These are phyloP conservation scores for Protomyces pachydermus DNA, from an alignment of 1,139 yeast genomes.

Conservation along the genomic window DNA sequence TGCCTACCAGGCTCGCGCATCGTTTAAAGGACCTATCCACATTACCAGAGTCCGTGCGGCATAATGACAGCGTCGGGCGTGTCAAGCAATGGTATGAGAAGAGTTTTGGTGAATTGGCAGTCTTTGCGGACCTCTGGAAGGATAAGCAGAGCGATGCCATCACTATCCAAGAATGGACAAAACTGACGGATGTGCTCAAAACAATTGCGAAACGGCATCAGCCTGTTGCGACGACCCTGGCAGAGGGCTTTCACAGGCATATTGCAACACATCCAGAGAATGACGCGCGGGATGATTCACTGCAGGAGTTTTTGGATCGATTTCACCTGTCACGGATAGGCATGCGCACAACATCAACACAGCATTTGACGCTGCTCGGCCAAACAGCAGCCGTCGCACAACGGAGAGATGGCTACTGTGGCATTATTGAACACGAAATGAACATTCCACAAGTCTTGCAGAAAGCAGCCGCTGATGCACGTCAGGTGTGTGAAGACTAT, in stretches of 20 bases:
- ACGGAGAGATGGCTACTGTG: constrained; percentile 65
- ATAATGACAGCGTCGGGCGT: constrained; percentile 66
- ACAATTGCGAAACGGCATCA: constrained; percentile 22
- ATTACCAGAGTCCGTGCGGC: constrained; percentile 64
- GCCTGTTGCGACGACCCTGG: constrained; percentile 23
- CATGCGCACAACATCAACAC: constrained; percentile 54
- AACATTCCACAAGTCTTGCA: constrained; percentile 73
- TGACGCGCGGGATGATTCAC: constrained; percentile 43
- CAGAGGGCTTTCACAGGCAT: constrained; percentile 49
- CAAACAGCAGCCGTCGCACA: constrained; percentile 68
- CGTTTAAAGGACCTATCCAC: constrained; percentile 77
- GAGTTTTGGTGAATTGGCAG: constrained; percentile 53
- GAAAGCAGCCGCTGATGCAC: constrained; percentile 81
- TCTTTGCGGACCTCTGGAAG: constrained; percentile 2
- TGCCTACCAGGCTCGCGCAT: constrained; percentile 80
- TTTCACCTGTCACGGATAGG: constrained; percentile 86
- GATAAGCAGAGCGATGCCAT: constrained; percentile 3
- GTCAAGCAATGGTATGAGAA: constrained; percentile 90
- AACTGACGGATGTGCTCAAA: constrained; percentile 1
- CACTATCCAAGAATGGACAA: constrained; percentile 5
- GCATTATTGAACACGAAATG: constrained; percentile 76
- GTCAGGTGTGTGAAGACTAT: constrained; percentile 81
- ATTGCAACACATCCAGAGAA: constrained; percentile 53
- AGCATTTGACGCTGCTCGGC: constrained; percentile 51
- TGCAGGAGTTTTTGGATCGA: constrained; percentile 72